A percentile compares a stretch with the other conserved stretches of the same genome.
phyloP scores from a whole-genome alignment of 257 asterid species.

The Marsdenia floribunda region DNA sequence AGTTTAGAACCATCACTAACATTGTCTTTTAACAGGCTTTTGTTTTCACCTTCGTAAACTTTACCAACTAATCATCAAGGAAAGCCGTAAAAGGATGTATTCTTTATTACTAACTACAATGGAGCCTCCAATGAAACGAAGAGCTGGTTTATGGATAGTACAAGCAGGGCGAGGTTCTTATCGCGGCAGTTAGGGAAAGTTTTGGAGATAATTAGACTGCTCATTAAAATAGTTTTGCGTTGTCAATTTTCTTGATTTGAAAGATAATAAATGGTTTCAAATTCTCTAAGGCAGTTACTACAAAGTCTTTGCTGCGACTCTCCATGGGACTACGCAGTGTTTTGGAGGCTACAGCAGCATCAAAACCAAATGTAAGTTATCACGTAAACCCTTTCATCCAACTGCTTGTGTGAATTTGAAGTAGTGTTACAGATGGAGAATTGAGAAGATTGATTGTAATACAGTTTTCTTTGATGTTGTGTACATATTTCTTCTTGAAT shows the following conservation, averaged over 20 bases:
- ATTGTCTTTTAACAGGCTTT: constrained; percentile 16
- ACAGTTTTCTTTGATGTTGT: background rate
- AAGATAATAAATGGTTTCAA: constrained; percentile 49
- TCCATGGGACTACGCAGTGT: constrained; percentile 88
- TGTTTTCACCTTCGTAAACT: constrained; percentile 18
- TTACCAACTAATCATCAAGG: constrained; percentile 17
- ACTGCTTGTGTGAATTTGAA: background rate
- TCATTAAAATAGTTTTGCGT: constrained; percentile 12
- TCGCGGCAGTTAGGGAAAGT: constrained; percentile 66
- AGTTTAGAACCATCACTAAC: constrained; percentile 17
- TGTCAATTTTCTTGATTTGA: constrained; percentile 29
- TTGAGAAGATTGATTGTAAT: background rate
- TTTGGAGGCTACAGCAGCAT: constrained; percentile 76
- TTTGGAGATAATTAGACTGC: constrained; percentile 27
- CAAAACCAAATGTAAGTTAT: constrained; percentile 51
- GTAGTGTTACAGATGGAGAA: background rate
- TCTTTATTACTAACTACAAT: constrained; percentile 42
- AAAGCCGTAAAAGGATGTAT: constrained; percentile 45
- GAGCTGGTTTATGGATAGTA: constrained; percentile 75
- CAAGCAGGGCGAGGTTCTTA: constrained; percentile 98
- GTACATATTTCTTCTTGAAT: background rate
- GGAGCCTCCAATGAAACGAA: constrained; percentile 89
- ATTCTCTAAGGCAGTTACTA: constrained; percentile 67
- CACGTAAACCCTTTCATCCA: constrained; percentile 4
- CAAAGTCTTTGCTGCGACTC: constrained; percentile 71